Percentiles rank a stretch among this genome's conserved stretches.
phyloP scores from a whole-genome alignment of 163 green algal genomes.

The Chlamydomonas reinhardtii region DNA sequence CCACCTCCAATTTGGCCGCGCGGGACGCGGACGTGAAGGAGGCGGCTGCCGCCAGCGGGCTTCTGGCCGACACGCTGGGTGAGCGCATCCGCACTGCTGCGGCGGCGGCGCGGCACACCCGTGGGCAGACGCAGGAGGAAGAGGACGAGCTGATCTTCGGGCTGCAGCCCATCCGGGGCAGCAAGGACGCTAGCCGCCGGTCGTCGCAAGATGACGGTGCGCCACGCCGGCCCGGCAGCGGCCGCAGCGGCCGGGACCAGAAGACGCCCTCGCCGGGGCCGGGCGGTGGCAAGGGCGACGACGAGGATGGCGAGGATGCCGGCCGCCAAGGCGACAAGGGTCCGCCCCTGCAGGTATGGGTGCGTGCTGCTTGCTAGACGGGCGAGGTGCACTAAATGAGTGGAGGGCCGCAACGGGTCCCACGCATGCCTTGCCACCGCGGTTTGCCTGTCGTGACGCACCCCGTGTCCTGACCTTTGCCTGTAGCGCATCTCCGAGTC shows the following conservation, averaged over 20 bases:
- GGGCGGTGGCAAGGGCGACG: not conserved
- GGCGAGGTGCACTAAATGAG: too few relatives aligned
- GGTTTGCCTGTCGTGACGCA: too few relatives aligned
- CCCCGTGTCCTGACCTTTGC: too few relatives aligned
- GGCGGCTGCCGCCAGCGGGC: too few relatives aligned
- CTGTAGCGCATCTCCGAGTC: constrained; percentile 34
- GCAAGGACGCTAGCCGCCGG: not conserved
- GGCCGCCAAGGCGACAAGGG: constrained; percentile 15
- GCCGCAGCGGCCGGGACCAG: constrained; percentile 2
- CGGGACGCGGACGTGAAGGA: too few relatives aligned
- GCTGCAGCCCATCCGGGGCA: not conserved
- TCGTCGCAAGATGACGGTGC: too few relatives aligned
- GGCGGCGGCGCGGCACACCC: not conserved
- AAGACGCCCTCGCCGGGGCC: not conserved
- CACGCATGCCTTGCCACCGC: too few relatives aligned
- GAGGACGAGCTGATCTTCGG: not conserved
- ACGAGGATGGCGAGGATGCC: not conserved
- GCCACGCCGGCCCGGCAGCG: too few relatives aligned
- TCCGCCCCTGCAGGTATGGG: constrained; percentile 9
- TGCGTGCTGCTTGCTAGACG: too few relatives aligned
- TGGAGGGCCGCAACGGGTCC: too few relatives aligned
- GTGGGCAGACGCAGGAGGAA: not conserved
- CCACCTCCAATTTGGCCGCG: too few relatives aligned
- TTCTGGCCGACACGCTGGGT: not conserved
- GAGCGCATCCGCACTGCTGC: not conserved